Conservation (phyloP, 768 basidiomycete genomes). For the Sarcomyxa edulis region DNA sequence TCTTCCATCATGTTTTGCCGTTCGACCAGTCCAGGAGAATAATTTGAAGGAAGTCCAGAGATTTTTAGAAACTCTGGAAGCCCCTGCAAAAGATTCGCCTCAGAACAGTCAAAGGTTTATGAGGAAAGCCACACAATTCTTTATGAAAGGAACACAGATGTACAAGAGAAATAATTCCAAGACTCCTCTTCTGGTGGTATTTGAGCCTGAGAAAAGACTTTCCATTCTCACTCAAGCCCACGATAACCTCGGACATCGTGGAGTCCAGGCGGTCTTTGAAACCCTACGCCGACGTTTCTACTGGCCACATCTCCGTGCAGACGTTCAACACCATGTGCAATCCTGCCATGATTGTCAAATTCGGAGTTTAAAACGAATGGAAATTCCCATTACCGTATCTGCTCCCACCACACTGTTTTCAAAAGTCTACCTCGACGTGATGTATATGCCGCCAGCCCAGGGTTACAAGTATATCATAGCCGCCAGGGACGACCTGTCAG, state of each 20-base stretch:
- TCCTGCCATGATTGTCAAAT: constrained; percentile 24
- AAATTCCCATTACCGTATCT: constrained; percentile 12
- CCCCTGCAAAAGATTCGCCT: constrained; percentile 4
- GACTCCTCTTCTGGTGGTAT: constrained; percentile 9
- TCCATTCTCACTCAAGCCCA: constrained; percentile 15
- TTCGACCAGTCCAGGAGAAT: neutral
- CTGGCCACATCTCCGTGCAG: constrained; percentile 18
- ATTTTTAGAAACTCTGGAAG: constrained; percentile 9
- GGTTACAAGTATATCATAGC: constrained; percentile 17
- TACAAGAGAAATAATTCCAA: constrained; percentile 5
- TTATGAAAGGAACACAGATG: constrained; percentile 8
- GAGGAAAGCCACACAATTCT: constrained; percentile 9
- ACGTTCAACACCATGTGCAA: constrained; percentile 16
- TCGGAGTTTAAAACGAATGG: constrained; percentile 6
- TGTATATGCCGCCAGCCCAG: constrained; percentile 18
- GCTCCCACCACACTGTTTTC: constrained; percentile 11
- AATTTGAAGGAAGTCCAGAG: constrained; percentile 5
- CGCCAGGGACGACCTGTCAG: constrained; percentile 24
- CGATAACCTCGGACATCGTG: constrained; percentile 17
- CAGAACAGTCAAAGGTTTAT: no score
- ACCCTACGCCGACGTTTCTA: constrained; percentile 15
- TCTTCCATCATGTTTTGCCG: neutral
- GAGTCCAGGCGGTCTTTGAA: constrained; percentile 10
- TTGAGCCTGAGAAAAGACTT: constrained; percentile 11
- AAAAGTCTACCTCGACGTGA: constrained; percentile 20